Evolutionary conservation across 352 stramenopile species (phyloP).

Genomic region (Phytophthora pseudosyringae): DNA sequence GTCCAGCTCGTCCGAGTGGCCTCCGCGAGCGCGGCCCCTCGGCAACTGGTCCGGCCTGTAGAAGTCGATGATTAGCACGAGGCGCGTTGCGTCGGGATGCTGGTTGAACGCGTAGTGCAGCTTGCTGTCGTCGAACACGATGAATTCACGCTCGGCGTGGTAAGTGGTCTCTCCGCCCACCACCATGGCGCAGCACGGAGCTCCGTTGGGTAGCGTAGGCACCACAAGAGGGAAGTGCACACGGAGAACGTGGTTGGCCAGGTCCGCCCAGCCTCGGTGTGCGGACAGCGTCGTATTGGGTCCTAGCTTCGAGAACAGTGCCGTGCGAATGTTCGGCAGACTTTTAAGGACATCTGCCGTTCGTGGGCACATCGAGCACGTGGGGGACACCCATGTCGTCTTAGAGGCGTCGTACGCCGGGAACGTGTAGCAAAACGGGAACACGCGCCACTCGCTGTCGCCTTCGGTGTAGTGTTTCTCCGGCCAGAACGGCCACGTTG

Average conservation of each 20-base stretch:
- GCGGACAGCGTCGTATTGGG: slow-evolving; percentile 73
- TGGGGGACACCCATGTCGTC: slow-evolving; percentile 82
- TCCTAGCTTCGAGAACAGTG: slow-evolving; percentile 91
- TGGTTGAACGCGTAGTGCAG: slow-evolving; percentile 90
- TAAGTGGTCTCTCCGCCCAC: slow-evolving; percentile 72
- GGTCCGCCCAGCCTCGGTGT: slow-evolving; percentile 88
- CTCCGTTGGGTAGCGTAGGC: slow-evolving; percentile 57
- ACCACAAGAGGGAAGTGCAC: slow-evolving; percentile 81
- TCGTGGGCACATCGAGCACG: slow-evolving; percentile 78
- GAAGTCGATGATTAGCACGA: slow-evolving; percentile 90
- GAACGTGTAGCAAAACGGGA: slow-evolving; percentile 93
- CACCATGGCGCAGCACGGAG: slow-evolving; percentile 78
- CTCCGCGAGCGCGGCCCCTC: slow-evolving; percentile 76
- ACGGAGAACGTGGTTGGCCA: slow-evolving; percentile 90
- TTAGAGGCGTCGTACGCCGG: slow-evolving; percentile 86
- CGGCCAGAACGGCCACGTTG: slow-evolving; percentile 84
- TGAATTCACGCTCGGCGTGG: slow-evolving; percentile 78
- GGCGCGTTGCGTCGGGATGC: slow-evolving; percentile 64
- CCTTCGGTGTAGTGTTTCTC: slow-evolving; percentile 85
- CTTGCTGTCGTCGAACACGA: slow-evolving; percentile 94
- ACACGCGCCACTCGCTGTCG: slow-evolving; percentile 84
- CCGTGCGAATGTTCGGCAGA: slow-evolving; percentile 79
- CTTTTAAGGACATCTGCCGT: slow-evolving; percentile 72
- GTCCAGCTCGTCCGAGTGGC: slow-evolving; percentile 90
- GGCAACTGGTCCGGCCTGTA: slow-evolving; percentile 84